Base-by-base conservation (phyloP, 169 alveolate species). In the Plasmodium adleri region DNA sequence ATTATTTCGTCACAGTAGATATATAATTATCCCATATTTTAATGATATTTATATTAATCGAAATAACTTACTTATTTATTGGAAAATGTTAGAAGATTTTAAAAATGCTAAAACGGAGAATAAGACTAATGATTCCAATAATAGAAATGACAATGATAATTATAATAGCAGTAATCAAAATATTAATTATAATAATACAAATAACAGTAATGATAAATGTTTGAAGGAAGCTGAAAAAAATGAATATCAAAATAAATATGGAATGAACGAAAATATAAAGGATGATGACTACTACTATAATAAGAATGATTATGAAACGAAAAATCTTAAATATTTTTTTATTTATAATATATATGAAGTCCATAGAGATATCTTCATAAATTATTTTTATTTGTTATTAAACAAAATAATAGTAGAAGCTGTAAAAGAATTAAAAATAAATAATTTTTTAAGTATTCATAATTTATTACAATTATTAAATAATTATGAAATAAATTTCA, bases 21-120 rank as follows among this genome's bases (percentile, higher is more conserved):
- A 78, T 54, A 78, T 78, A 17, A 78, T 78, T 70, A 64, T 78
- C 28, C 89, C 89, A 1, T 78, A 78, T 66, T 78, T 78, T 59
- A 66, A 78, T n/a, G 89, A 78, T 52, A 70, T 78, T 58, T 78
- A 78, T 26, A 78, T 78, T 64, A 20, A 26, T 54, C 26, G 71
- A 50, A 47, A 78, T 50, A 78, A 78, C 54, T 52, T 78, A 28
- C 89, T 49, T 22, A 59, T 50, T 3, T 78, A 78, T 78, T 64
- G 64, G 64, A 78, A 78, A 58, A 78, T 66, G 74, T 22, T 76
- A 43, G 70, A 78, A 78, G 68, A 64, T 39, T 39, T 39, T 5
- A 39, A 39, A 39, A 39, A 39, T 39, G 24, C 6, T 20, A 60
- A n/a, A 9, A 20, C 15, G 43, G 20, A 28, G 15, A 39, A 28